These are phyloP conservation scores for Eutrema yunnanense DNA, from an alignment of 345 rosid genomes.

Conservation along the genomic window DNA sequence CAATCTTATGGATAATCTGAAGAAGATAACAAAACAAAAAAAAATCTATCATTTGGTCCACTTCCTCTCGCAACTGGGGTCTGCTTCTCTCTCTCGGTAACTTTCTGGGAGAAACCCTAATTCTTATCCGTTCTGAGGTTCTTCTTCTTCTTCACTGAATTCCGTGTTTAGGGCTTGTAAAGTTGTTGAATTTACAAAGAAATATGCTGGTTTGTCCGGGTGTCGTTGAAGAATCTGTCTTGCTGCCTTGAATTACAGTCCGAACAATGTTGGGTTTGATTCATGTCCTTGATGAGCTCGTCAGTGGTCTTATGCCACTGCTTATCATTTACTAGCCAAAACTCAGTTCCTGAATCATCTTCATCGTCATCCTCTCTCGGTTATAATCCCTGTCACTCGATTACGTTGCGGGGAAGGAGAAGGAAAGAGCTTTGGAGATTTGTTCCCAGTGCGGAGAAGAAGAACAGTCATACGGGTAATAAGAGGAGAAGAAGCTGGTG, in stretches of 20 bases:
- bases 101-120: background rate
- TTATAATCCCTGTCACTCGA: conserved; percentile 16
- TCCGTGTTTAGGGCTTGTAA: conserved; percentile 1
- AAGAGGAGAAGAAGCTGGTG: conserved; percentile 67
- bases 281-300: conserved; percentile 62
- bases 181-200: conserved; percentile 21
- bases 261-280: conserved; percentile 46
- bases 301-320: conserved; percentile 46
- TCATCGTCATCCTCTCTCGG: background rate
- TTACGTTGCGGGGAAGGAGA: conserved; percentile 25
- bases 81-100: conserved; percentile 22
- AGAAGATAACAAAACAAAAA: conserved; percentile 3
- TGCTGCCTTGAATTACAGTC: conserved; percentile 4
- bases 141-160: conserved; percentile 3
- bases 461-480: conserved; percentile 21
- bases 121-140: conserved; percentile 10
- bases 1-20: conserved; percentile 11
- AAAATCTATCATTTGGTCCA: conserved; percentile 11
- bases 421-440: conserved; percentile 37
- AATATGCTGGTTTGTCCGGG: conserved; percentile 10
- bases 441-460: conserved; percentile 39
- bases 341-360: conserved; percentile 3
- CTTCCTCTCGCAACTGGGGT: conserved; percentile 4
- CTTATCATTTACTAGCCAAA: conserved; percentile 35
- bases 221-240: conserved; percentile 21